Evolutionary conservation across 2,329 filamentous ascomycete genomes (phyloP), one percentile per base, ranked within the genome.

Genomic region (Passalora sequoiae): DNA sequence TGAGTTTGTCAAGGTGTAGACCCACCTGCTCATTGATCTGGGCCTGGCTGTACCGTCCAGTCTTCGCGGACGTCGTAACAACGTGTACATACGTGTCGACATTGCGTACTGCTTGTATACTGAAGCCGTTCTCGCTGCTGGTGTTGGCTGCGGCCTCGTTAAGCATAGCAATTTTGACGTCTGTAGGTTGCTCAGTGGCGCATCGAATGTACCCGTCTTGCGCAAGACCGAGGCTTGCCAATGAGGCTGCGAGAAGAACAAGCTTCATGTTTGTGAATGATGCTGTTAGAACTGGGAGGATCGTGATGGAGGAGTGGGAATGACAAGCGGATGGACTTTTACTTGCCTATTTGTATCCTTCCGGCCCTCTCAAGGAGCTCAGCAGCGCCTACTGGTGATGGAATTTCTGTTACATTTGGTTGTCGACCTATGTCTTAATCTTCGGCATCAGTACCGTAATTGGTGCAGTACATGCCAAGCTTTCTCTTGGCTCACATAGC

Each of bases 61-160:
- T 57, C 15, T 60, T 62, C 32, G 57, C 59, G 1, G 38, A 38
- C 20, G 59, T 64, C 30, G 61, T 59, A 13, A 70, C 62, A 35
- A 70, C 63, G 53, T 70, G 68, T 52, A 70, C 68, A 47, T 69
- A 64, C 9, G 42, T 43, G 24, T 47, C 40, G 32, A 47, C 21
- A 19, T 47, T 39, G 25, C 44, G 44, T 22, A 31, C 17, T n/a
- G 33, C 44, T 13, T 27, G n/a, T 17, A 28, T 17, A 17, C 17
- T 31, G 20, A 43, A 40, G 19, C 24, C 35, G 10, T 20, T 32
- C 5, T 24, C 13, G n/a, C 21, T 28, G 19, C 28, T 22, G 20
- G 16, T 29, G 5, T 36, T 33, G 5, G 37, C 29, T 17, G 24
- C 40, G 16, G 35, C 32, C 28, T 40, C 24, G 15, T 46, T 36